Evolutionary conservation across 306 rosid genomes (phyloP).

Genomic region (Cucurbita pepo): DNA sequence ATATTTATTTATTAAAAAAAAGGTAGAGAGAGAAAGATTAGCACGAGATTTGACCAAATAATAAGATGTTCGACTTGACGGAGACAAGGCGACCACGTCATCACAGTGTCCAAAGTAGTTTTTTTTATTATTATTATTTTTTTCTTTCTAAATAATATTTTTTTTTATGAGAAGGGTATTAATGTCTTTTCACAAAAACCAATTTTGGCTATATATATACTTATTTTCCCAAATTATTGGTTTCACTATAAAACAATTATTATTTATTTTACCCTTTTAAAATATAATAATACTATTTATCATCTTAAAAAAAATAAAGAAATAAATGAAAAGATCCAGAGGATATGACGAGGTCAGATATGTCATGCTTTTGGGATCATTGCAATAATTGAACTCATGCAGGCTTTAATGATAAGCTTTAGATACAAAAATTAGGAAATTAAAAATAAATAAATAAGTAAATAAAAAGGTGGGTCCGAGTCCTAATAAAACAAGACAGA

Average conservation of each 20-base stretch:
- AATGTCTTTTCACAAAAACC: not conserved
- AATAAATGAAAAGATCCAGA: constrained; percentile 13
- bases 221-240: not conserved
- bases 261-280: not conserved
- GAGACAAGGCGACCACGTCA: constrained; percentile 44
- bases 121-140: constrained; percentile 10
- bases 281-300: not conserved
- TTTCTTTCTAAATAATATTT: not conserved
- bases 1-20: not conserved
- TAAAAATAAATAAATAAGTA: not conserved
- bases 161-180: not conserved
- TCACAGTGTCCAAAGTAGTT: constrained; percentile 27
- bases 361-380: constrained; percentile 87
- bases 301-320: not conserved
- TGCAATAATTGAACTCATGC: constrained; percentile 92
- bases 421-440: not conserved
- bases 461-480: not conserved
- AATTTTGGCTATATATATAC: not conserved
- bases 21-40: not conserved
- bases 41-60: constrained; percentile 40
- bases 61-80: constrained; percentile 19
- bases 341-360: constrained; percentile 44
- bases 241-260: not conserved
- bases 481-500: too few species aligned
- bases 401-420: constrained; percentile 67